Evolutionary conservation across 1,284 basidiomycete species (phyloP).

Genomic region (Ustilago crameri): DNA sequence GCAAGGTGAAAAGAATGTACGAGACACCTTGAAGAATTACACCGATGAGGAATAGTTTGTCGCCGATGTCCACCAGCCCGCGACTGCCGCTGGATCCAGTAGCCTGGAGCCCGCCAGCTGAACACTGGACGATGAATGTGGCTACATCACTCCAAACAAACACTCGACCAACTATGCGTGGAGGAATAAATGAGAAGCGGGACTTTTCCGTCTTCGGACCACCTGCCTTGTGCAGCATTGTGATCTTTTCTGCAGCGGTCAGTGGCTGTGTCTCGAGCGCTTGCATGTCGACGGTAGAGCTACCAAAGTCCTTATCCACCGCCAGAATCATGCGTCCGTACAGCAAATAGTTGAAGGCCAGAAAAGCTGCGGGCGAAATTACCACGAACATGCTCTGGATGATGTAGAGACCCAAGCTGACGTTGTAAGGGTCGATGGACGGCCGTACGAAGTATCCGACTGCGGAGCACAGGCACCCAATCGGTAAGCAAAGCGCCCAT

Average conservation of each 20-base stretch:
- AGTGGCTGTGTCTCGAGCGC: conserved; percentile 21
- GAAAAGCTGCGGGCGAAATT: conserved; percentile 50
- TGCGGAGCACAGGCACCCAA: conserved; percentile 41
- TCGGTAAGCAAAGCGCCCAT: conserved; percentile 55
- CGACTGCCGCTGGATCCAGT: conserved; percentile 23
- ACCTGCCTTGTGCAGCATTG: conserved; percentile 32
- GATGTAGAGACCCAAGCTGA: conserved; percentile 38
- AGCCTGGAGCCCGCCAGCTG: conserved; percentile 49
- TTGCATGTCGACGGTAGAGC: conserved; percentile 19
- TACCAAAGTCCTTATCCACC: conserved; percentile 38
- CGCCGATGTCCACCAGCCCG: conserved; percentile 27
- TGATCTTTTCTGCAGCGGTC: conserved; percentile 25
- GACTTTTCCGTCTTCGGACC: conserved; percentile 37
- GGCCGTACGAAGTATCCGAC: conserved; percentile 44
- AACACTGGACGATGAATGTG: conserved; percentile 58
- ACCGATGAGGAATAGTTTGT: conserved; percentile 53
- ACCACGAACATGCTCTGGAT: conserved; percentile 50
- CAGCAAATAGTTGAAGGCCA: conserved; percentile 61
- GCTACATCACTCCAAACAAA: conserved; percentile 62
- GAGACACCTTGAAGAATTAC: conserved; percentile 47
- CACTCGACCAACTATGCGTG: conserved; percentile 51
- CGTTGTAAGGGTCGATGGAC: conserved; percentile 21
- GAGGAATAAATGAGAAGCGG: conserved; percentile 46
- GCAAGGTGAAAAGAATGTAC: conserved; percentile 49
- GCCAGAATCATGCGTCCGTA: conserved; percentile 48